Evolutionary conservation across 2,329 filamentous ascomycete genomes (phyloP).

Genomic region (Cladophialophora bantiana): DNA sequence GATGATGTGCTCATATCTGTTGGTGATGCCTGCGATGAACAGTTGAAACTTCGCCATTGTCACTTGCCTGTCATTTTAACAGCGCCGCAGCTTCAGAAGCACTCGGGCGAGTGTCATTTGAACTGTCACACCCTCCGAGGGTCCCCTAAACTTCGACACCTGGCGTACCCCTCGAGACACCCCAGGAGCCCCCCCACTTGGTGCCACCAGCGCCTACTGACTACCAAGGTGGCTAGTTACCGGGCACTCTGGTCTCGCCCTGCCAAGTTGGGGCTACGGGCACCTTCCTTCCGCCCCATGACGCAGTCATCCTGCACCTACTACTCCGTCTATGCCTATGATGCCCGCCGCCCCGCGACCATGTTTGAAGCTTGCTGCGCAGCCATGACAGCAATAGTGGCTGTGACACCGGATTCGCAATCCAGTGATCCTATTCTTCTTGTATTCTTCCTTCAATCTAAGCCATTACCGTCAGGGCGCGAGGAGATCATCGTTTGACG

Average conservation of each 20-base stretch:
- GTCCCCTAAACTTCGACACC: neutral
- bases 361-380: constrained; percentile 11
- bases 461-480: constrained; percentile 7
- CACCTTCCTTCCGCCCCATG: constrained; percentile 23
- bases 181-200: neutral
- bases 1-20: neutral
- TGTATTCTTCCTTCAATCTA: constrained; percentile 7
- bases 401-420: constrained; percentile 11
- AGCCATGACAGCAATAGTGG: constrained; percentile 20
- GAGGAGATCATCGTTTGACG: constrained; percentile 15
- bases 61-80: neutral
- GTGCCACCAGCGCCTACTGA: neutral
- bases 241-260: constrained; percentile 5
- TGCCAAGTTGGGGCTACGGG: constrained; percentile 17
- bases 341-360: neutral
- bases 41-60: neutral
- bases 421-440: constrained; percentile 13
- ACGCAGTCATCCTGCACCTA: constrained; percentile 28
- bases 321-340: neutral
- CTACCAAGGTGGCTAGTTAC: neutral
- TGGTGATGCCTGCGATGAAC: neutral
- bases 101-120: neutral
- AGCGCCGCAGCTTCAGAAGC: too few relatives aligned
- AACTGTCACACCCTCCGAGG: neutral
- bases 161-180: neutral